These are phyloP conservation scores for Lonicera japonica DNA, from an alignment of 129 eudicot species.

Conservation along the genomic window DNA sequence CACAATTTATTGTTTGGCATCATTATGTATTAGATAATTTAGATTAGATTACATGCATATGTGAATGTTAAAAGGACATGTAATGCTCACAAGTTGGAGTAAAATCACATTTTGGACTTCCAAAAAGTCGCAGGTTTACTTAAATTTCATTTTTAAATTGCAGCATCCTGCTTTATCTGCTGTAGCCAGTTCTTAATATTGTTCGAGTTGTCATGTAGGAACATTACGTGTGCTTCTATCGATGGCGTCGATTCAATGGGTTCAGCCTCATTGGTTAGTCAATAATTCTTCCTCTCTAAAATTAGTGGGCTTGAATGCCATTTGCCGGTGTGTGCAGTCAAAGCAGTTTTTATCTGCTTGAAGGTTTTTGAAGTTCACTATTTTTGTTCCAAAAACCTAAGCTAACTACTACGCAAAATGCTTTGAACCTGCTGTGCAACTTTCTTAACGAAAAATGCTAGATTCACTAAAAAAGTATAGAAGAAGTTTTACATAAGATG, in stretches of 20 bases:
- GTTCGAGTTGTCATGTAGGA: constrained; percentile 35
- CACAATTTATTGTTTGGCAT: not conserved
- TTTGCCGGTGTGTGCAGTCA: constrained; percentile 4
- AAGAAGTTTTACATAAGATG: no score
- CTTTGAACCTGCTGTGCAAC: no score
- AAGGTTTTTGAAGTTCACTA: constrained; percentile 6
- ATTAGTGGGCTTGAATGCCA: no score
- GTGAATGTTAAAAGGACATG: not conserved
- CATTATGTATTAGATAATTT: no score
- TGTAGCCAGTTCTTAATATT: constrained; percentile 2
- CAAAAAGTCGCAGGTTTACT: not conserved
- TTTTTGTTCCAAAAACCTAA: not conserved
- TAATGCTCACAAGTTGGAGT: not conserved
- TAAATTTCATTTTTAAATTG: not conserved
- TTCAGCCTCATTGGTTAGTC: constrained; percentile 60
- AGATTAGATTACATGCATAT: no score
- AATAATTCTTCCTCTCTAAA: constrained; percentile 8
- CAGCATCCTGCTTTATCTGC: not conserved
- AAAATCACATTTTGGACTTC: not conserved
- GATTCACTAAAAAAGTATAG: no score
- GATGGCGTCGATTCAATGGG: constrained; percentile 60
- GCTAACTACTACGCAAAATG: no score
- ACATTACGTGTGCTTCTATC: constrained; percentile 32
- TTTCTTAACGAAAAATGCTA: no score
- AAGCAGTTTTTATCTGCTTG: constrained; percentile 6